phyloP scores from a whole-genome alignment of 1,284 basidiomycete species.

The Heliocybe sulcata region DNA sequence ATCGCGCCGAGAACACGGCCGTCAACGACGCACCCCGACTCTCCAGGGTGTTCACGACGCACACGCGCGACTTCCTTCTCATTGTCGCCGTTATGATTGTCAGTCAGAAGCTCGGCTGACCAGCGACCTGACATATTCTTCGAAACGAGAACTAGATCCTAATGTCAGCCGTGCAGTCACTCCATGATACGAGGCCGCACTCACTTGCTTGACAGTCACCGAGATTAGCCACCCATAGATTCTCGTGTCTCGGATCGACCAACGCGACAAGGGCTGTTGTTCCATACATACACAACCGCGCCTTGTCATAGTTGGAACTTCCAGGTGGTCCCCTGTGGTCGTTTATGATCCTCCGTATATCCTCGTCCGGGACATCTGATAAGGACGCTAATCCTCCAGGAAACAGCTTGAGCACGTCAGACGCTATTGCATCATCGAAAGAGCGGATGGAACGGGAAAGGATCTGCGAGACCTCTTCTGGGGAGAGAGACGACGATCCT shows the following conservation, averaged over 20 bases:
- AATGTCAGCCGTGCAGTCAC: neutral
- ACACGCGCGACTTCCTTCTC: conserved; percentile 51
- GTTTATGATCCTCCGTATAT: conserved; percentile 51
- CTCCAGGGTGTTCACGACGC: conserved; percentile 52
- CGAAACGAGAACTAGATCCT: neutral
- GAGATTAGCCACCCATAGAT: conserved; percentile 67
- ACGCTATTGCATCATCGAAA: conserved; percentile 62
- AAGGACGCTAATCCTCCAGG: conserved; percentile 44
- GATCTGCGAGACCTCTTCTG: conserved; percentile 39
- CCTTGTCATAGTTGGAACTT: conserved; percentile 52
- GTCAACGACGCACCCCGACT: conserved; percentile 54
- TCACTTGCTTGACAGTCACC: conserved; percentile 67
- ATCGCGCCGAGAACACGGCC: conserved; percentile 61
- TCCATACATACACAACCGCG: conserved; percentile 63
- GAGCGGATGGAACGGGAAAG: conserved; percentile 48
- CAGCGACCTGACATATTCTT: neutral
- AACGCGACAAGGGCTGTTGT: conserved; percentile 65
- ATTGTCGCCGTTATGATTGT: conserved; percentile 58
- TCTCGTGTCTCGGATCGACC: conserved; percentile 54
- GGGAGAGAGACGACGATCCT: conserved; percentile 30
- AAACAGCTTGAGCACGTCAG: conserved; percentile 56
- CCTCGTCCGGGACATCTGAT: conserved; percentile 39
- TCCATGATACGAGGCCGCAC: neutral
- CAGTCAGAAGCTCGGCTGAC: conserved; percentile 42
- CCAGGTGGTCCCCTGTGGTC: conserved; percentile 43